Conservation (phyloP, 1,139 yeast genomes). For the Candida gigantensis region DNA sequence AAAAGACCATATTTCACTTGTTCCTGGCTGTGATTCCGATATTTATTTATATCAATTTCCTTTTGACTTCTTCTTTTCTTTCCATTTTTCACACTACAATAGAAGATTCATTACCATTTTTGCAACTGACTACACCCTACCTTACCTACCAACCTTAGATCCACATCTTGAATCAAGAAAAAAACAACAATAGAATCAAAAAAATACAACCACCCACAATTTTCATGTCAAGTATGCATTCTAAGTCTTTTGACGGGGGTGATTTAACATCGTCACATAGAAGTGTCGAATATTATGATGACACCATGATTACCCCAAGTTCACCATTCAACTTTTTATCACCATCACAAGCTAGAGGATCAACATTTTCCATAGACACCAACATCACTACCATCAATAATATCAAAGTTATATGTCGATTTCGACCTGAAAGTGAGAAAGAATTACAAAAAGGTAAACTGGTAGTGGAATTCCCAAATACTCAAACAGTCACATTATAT, state of each 20-base stretch:
- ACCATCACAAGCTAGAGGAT: constrained; percentile 8
- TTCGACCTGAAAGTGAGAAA: constrained; percentile 51
- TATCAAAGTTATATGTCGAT: constrained; percentile 67
- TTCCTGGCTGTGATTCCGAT: too few species aligned
- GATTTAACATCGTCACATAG: constrained; percentile 2
- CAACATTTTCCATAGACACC: constrained; percentile 5
- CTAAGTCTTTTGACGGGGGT: constrained; percentile 4
- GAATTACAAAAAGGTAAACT: constrained; percentile 28
- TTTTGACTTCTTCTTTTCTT: too few species aligned
- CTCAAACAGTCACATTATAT: constrained; percentile 26
- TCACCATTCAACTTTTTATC: constrained; percentile 7
- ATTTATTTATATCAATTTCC: too few species aligned
- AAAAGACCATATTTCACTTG: too few species aligned
- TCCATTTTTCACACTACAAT: too few species aligned
- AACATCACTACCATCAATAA: constrained; percentile 18
- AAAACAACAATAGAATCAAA: too few species aligned
- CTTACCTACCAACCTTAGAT: too few species aligned
- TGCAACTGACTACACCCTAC: too few species aligned
- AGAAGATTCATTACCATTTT: too few species aligned
- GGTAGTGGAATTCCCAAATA: constrained; percentile 22
- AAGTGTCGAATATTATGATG: constrained; percentile 8
- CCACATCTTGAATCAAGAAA: too few species aligned
- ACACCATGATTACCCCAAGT: constrained; percentile 5
- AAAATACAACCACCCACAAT: too few species aligned
- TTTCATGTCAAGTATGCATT: constrained; percentile 1